Evolutionary conservation across 805 yeast genomes (phyloP), one percentile per base, ranked within the genome.

Genomic region (Metschnikowia corniflorae): DNA sequence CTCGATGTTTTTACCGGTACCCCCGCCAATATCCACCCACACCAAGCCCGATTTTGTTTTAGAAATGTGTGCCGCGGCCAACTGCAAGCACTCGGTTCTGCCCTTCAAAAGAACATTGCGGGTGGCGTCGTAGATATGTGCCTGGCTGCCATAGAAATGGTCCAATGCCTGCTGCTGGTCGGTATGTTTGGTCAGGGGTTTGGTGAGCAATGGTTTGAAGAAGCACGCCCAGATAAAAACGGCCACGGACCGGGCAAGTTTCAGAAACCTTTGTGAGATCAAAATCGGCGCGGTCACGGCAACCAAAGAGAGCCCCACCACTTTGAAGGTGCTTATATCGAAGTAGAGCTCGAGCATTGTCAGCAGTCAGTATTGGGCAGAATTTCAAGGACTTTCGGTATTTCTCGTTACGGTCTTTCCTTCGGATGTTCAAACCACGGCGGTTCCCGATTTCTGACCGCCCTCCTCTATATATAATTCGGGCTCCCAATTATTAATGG

Each of bases 21-120:
- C 95, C 21, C 94, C 94, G 33, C 94, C 95, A 52, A 86, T 74
- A 55, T 82, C 89, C 33, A 82, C 69, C 89, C 89, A 82, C 29
- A 81, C 77, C 29, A 81, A 60, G 28, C 19, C 23, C 26, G 56
- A 52, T 18, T 57, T 58, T 35, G 63, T 65, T 23, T 54, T 44
- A 43, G 53, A 24, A 26, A 81, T 59, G 56, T 83, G 88, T 17
- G 80, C 57, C 20, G 66, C 70, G 1, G 85, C 83, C 40, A 82
- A 56, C 34, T 68, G 68, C 37, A 83, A 64, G 39, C 86, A 79
- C 38, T 71, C 72, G 50, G 75, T 78, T 50, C 94, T 71, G 15
- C 95, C 95, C 58, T 82, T 74, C 47, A 85, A 68, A 26, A 85
- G 65, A 24, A 71, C 62, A 31, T 71, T 66, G 53, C 95, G 75